Percentiles rank a stretch among this genome's conserved stretches.
phyloP scores from a whole-genome alignment of 345 rosid species.

The Populus davidiana region DNA sequence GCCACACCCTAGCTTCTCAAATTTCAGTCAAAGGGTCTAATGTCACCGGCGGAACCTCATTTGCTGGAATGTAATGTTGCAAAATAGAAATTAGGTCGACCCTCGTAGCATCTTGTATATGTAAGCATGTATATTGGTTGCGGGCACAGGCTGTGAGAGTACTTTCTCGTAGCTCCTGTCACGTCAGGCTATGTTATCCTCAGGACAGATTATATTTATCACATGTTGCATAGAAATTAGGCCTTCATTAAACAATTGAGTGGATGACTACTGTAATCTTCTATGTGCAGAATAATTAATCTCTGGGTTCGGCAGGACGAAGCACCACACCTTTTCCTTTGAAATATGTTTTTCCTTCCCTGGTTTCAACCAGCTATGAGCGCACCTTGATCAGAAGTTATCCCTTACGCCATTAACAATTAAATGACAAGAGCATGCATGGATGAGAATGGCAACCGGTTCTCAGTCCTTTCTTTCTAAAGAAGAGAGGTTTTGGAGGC shows the following conservation, averaged over 20 bases:
- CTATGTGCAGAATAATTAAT: background rate
- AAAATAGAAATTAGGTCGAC: slow-evolving; percentile 13
- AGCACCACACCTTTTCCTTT: background rate
- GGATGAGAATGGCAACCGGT: background rate
- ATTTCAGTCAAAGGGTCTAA: slow-evolving; percentile 23
- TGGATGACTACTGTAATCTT: slow-evolving; percentile 6
- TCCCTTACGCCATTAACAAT: background rate
- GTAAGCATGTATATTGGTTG: slow-evolving; percentile 16
- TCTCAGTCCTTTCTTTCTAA: background rate
- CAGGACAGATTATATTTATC: slow-evolving; percentile 5
- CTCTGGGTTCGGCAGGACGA: background rate
- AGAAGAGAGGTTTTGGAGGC: background rate
- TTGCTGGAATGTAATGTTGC: background rate
- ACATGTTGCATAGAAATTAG: slow-evolving; percentile 13
- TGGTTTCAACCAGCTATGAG: background rate
- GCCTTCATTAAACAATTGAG: background rate
- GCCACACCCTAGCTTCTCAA: slow-evolving; percentile 34
- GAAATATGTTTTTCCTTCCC: background rate
- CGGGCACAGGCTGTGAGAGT: slow-evolving; percentile 10
- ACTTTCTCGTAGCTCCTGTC: background rate
- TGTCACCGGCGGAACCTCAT: background rate
- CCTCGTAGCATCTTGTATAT: slow-evolving; percentile 18
- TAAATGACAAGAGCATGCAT: background rate
- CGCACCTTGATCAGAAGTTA: background rate
- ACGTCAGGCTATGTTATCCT: background rate